These are phyloP conservation scores for Asterella californica DNA, from an alignment of 225 moss, liverwort and hornwort species.

Conservation along the genomic window DNA sequence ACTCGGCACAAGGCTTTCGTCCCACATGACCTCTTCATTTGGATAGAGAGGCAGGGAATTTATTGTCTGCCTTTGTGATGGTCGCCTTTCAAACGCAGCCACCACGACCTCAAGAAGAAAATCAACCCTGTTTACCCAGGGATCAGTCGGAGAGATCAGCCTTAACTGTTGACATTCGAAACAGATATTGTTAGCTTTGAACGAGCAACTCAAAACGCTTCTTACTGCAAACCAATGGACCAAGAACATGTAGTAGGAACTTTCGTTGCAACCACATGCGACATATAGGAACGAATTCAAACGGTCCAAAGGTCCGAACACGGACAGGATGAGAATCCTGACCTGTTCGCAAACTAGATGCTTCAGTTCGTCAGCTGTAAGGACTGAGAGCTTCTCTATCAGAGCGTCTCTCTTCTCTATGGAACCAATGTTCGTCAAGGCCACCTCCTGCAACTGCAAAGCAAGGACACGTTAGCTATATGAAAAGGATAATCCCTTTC, in stretches of 20 bases:
- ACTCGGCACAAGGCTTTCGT: conserved; percentile 91
- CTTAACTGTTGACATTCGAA: conserved; percentile 50
- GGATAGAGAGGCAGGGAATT: conserved; percentile 95
- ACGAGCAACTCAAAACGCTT: not conserved
- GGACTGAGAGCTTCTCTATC: conserved; percentile 51
- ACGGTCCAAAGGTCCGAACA: not conserved
- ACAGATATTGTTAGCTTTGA: not conserved
- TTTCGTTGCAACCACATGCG: not conserved
- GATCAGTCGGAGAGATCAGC: conserved; percentile 60
- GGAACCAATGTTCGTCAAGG: conserved; percentile 77
- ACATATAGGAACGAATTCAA: not conserved
- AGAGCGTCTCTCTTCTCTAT: conserved; percentile 80
- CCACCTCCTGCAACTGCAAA: conserved; percentile 56
- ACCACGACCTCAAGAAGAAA: conserved; percentile 80
- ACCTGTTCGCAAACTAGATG: conserved; percentile 74
- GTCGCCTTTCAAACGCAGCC: conserved; percentile 74
- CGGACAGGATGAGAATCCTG: not conserved
- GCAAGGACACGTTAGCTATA: not conserved
- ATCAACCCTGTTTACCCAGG: conserved; percentile 70
- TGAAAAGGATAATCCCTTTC: not conserved
- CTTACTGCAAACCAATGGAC: not conserved
- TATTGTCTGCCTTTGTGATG: conserved; percentile 87
- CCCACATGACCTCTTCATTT: conserved; percentile 98
- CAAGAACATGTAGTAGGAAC: not conserved
- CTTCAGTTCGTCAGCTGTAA: conserved; percentile 67